A percentile compares a stretch with the other conserved stretches of the same genome.
Evolutionary conservation across 768 basidiomycete genomes (phyloP).

Genomic region (Amanita molliuscula): DNA sequence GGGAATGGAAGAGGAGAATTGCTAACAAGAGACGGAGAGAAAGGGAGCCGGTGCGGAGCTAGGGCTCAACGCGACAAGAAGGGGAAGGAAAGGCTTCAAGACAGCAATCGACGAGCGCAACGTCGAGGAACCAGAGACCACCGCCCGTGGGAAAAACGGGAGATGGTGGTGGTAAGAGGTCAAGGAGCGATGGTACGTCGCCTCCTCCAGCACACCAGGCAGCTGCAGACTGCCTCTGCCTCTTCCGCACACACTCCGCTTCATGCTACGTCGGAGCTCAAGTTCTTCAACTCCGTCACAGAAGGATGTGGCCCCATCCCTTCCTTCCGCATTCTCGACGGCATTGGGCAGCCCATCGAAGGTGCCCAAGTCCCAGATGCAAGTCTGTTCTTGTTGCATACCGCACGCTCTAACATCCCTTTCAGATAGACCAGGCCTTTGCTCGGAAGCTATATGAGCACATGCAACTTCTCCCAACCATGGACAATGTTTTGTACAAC

Average conservation of each 20-base stretch:
- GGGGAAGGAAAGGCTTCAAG: too few species aligned
- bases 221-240: constrained; percentile 12
- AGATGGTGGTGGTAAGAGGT: too few species aligned
- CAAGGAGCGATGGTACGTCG: too few species aligned
- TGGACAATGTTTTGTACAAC: constrained; percentile 86
- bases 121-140: too few species aligned
- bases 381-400: constrained; percentile 9
- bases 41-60: too few species aligned
- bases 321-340: constrained; percentile 80
- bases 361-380: constrained; percentile 75
- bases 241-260: constrained; percentile 39
- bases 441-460: constrained; percentile 69
- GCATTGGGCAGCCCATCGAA: constrained; percentile 60
- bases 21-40: too few species aligned
- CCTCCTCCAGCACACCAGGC: constrained; percentile 3
- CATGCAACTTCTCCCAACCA: constrained; percentile 70
- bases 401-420: neutral
- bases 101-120: too few species aligned
- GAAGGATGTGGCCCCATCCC: constrained; percentile 58
- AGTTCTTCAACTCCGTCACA: constrained; percentile 76
- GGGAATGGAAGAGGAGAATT: too few species aligned
- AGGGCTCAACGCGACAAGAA: too few species aligned
- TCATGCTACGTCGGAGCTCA: constrained; percentile 52
- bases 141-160: too few species aligned
- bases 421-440: constrained; percentile 58